Conservation (phyloP, 2,329 filamentous ascomycete genomes). For the Botrytis galanthina region DNA sequence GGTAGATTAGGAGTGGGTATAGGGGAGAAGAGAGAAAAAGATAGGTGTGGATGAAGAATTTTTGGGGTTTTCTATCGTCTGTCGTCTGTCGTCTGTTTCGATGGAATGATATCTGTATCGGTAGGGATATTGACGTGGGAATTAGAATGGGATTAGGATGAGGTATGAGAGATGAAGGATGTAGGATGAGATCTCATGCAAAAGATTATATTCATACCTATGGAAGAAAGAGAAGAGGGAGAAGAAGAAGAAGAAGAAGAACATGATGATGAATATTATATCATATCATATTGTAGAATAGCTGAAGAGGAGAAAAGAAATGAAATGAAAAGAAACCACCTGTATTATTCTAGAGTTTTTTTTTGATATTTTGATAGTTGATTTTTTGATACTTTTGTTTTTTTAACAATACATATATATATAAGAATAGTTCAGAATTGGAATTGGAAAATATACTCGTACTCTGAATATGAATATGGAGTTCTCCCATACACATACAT, state of each 20-base stretch:
- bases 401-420: too few species aligned
- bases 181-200: background rate
- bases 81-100: background rate
- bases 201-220: background rate
- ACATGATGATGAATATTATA: background rate
- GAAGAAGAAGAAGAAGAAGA: background rate
- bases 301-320: background rate
- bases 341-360: background rate
- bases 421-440: too few species aligned
- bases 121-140: background rate
- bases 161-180: background rate
- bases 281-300: background rate
- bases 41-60: background rate
- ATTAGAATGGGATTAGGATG: background rate
- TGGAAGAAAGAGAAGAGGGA: background rate
- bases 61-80: background rate
- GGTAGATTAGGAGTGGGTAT: conserved; percentile 45
- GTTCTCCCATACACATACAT: too few species aligned
- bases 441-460: too few species aligned
- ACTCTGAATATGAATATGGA: too few species aligned
- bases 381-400: too few species aligned
- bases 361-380: too few species aligned
- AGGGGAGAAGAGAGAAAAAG: background rate
- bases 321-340: background rate
- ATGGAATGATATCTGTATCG: background rate